A percentile compares a stretch with the other conserved stretches of the same genome.
Evolutionary conservation across 192 early-diverging fungal genomes (phyloP).

Genomic region (Podila horticola): DNA sequence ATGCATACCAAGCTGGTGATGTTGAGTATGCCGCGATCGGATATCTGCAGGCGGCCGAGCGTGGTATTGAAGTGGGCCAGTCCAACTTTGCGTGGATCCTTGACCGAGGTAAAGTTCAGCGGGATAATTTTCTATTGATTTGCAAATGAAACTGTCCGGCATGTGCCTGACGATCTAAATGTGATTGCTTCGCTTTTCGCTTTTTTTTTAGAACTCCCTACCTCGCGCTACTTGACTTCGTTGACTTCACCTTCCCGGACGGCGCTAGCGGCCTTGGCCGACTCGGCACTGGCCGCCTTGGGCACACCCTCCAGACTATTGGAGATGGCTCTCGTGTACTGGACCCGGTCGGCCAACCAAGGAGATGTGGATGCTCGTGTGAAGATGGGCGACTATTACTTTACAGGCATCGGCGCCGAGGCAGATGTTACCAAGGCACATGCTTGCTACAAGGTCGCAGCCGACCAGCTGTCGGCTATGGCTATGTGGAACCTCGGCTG

Average conservation of each 20-base stretch:
- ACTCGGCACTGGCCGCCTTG: constrained; percentile 25
- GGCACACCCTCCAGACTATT: constrained; percentile 46
- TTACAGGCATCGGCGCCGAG: constrained; percentile 78
- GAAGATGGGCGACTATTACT: constrained; percentile 95
- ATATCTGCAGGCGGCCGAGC: constrained; percentile 90
- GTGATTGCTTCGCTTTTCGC: neutral
- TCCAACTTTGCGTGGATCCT: constrained; percentile 91
- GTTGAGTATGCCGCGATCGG: constrained; percentile 73
- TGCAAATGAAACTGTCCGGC: neutral
- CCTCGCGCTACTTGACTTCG: constrained; percentile 22
- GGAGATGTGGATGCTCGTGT: constrained; percentile 89
- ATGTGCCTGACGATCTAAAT: neutral
- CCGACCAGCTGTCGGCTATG: constrained; percentile 80
- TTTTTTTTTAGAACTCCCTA: constrained; percentile 30
- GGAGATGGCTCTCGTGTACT: constrained; percentile 83
- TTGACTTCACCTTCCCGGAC: constrained; percentile 30
- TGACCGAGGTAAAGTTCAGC: constrained; percentile 63
- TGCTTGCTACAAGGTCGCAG: constrained; percentile 85
- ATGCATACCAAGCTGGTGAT: constrained; percentile 69
- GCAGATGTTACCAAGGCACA: constrained; percentile 80
- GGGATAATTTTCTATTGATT: neutral
- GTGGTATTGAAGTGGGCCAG: constrained; percentile 89
- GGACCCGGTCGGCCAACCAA: constrained; percentile 96
- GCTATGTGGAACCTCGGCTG: constrained; percentile 98
- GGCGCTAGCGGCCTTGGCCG: constrained; percentile 14